Base-by-base conservation (phyloP, 495 filamentous ascomycete genomes). In the Aspergillus cavernicola region DNA sequence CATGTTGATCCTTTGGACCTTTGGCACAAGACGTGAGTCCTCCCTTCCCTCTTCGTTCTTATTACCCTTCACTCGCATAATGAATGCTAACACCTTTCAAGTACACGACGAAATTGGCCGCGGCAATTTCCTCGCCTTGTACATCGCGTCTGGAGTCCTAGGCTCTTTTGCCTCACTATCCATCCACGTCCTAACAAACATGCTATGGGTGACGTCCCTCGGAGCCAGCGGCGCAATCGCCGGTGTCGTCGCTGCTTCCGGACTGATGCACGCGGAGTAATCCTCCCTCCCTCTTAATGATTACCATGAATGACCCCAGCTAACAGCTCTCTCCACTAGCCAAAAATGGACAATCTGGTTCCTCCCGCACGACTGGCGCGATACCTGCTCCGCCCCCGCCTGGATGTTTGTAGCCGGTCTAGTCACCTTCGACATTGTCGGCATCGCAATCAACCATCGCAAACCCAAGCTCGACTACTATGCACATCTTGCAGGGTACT, bases 21-120 rank as follows among this genome's bases (percentile, higher is more conserved):
- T 85, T 55, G 86, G 85, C 10, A 73, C 76, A 24, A 69, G 66
- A 56, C 68, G 81, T 83, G 71, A 68, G 75, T 57, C 9, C 22
- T n/a, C n/a, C n/a, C n/a, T n/a, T n/a, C n/a, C n/a, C n/a, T n/a
- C n/a, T n/a, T n/a, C n/a, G n/a, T 12, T 2, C 26, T 31, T 29
- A 10, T 42, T 12, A n/a, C 42, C 43, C 12, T 8, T 13, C 16
- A 13, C 8, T 38, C 18, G 31, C 19, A 24, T 28, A 6, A 38
- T 13, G 12, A 22, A 4, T 35, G 19, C 43, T 49, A 37, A 49
- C 20, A 23, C 22, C 3, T 35, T 16, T 41, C 16, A 18, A 78
- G 79, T 93, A 12, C 89, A 96, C 72, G 91, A 96, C 59, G 85
- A 96, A 48, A 79, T 97, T 47, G 92, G 91, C 35, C 81, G 92